Conservation (phyloP, 306 rosid species). For the Cicer chorassanicum region DNA sequence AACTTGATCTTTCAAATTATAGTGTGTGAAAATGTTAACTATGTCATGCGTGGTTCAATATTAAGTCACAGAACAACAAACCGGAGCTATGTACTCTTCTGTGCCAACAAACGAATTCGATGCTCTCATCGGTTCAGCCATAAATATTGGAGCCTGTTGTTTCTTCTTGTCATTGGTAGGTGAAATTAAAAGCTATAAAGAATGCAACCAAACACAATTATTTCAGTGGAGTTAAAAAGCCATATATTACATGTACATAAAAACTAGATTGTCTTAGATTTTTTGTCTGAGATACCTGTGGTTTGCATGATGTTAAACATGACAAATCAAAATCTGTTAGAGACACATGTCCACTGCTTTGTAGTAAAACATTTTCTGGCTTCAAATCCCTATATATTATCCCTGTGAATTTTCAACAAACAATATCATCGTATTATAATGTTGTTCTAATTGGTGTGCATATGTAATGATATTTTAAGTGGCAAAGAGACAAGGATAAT, state of each 20-base stretch:
- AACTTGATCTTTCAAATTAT: constrained; percentile 23
- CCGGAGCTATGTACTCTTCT: constrained; percentile 99
- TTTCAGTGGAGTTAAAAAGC: constrained; percentile 7
- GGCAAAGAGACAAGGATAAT: background rate
- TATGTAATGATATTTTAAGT: background rate
- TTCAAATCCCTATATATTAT: constrained; percentile 94
- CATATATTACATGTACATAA: background rate
- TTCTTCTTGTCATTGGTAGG: constrained; percentile 67
- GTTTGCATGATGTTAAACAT: constrained; percentile 88
- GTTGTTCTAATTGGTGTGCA: background rate
- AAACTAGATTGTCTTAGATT: background rate
- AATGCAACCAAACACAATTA: constrained; percentile 20
- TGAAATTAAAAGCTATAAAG: constrained; percentile 76
- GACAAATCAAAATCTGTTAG: constrained; percentile 95
- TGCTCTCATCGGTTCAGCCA: constrained; percentile 97
- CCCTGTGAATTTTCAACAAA: constrained; percentile 57
- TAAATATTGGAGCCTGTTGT: constrained; percentile 74
- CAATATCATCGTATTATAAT: constrained; percentile 22
- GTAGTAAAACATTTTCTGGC: constrained; percentile 94
- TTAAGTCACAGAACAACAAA: constrained; percentile 47
- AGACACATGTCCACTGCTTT: constrained; percentile 73
- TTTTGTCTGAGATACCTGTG: constrained; percentile 66
- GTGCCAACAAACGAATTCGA: constrained; percentile 98
- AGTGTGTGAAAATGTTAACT: background rate
- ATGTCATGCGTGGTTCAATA: constrained; percentile 15